Evolutionary conservation across 2,329 filamentous ascomycete genomes (phyloP), one percentile per base, ranked within the genome.

Genomic region (Fusarium sp.): DNA sequence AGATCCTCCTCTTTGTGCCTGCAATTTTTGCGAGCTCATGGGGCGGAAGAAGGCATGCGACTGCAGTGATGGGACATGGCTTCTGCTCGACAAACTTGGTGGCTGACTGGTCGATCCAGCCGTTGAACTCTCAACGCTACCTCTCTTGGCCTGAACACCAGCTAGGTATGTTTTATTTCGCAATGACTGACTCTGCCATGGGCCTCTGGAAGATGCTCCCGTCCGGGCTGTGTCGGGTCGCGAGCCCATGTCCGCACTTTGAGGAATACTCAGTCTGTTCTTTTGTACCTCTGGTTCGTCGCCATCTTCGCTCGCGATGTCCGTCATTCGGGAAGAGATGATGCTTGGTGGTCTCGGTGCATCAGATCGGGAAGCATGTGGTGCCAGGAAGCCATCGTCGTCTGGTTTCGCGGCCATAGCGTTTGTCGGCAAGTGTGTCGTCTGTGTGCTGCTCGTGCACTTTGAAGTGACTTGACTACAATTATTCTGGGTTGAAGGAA

Each of bases 1-100:
- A 11, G 80, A 86, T 69, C 90, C 88, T 68, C 76, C 90, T 78
- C 95, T 87, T 80, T 98, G 96, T 57, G 94, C 94, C 81, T 98
- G 95, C 52, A 98, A 84, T 78, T 93, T 91, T 79, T 97, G 94
- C 25, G 95, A 97, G 81, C 94, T 98, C 93, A 99, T 97, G 41
- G 96, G 96, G 23, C 91, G 91, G 77, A 97, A 97, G 82, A 99
- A 98, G 56, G 93, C 95, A 76, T 95, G 92, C 18, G 93, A 94
- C 4, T 93, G 91, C 55, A 99, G 83, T 3, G 92, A 94, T 2
- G 96, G 94, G 21, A 97, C 94, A 84, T 99, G 96, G 43, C 93
- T 96, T 76, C 91, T 88, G 77, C 91, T 94, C 46, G 91, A 85
- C 43, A 92, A 86, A 70, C 90, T 95, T 4, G 76, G 74, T 23